Evolutionary conservation across 345 rosid species (phyloP).

Genomic region (Kernera saxatilis): DNA sequence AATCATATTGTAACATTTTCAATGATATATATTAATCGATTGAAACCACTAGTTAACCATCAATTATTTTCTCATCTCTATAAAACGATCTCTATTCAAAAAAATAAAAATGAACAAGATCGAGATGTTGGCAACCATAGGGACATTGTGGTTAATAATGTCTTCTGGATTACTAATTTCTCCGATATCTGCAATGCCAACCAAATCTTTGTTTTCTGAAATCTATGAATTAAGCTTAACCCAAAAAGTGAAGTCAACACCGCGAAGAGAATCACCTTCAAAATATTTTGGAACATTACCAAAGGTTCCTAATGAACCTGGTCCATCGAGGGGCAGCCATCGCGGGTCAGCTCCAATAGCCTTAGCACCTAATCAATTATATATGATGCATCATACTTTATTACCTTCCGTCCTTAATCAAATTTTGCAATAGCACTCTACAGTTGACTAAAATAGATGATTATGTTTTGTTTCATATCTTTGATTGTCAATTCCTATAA

Average conservation of each 20-base stretch:
- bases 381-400: not conserved
- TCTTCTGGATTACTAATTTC: not conserved
- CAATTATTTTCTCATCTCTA: not conserved
- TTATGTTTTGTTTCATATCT: not conserved
- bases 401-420: not conserved
- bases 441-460: not conserved
- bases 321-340: not conserved
- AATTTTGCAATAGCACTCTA: not conserved
- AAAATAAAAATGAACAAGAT: not conserved
- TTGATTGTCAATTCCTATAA: not conserved
- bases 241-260: not conserved
- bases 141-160: not conserved
- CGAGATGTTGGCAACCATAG: not conserved
- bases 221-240: not conserved
- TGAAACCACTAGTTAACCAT: not conserved
- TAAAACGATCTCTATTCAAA: no score
- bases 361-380: not conserved
- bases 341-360: no score
- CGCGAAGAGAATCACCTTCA: not conserved
- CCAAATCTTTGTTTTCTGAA: not conserved
- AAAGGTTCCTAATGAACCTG: not conserved
- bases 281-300: not conserved
- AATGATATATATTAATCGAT: not conserved
- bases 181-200: not conserved
- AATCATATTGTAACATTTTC: not conserved